Evolutionary conservation across 192 early-diverging fungal genomes (phyloP), one percentile per base, ranked within the genome.

Genomic region (Chytriomyces sp.): DNA sequence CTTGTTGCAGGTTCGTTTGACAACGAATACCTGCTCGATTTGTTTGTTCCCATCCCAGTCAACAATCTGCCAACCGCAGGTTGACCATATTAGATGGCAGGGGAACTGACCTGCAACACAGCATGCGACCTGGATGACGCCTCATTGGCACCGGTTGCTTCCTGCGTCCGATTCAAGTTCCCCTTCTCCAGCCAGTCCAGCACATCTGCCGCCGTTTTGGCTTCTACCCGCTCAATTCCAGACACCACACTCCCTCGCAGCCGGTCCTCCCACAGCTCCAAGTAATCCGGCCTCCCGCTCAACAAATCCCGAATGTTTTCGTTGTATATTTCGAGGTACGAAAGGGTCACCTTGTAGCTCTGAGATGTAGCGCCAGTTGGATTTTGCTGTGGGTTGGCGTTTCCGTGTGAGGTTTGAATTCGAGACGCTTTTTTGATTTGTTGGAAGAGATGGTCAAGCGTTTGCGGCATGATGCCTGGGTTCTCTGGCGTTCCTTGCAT

Each of bases 261-360:
- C 45, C 61, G 57, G 72, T 95, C 95, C 73, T 96, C 94, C 50
- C 93, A 86, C 61, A 96, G 77, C 24, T 92, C 91, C 79, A 96
- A 76, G 24, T 76, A 80, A 23, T 87, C 87, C 0, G 84, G 81
- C 59, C 81, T 75, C 16, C 79, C 81, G 7, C 69, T 79, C 75
- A 94, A 79, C 59, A 83, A 50, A 83, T 94, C 93, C 13, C 90
- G 69, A 26, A 89, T 83, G 46, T 83, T 85, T 75, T 93, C 90
- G 72, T 91, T 89, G 74, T 89, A 89, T 7, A 89, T 84, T 74
- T 89, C 87, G 60, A 89, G 71, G 71, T 89, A 89, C 0, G 83
- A 82, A 1, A 89, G 35, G 9, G 76, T 67, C 8, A 84, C 83
- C 45, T 84, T 79, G 67, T 72, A 85, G 23, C 24, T 65, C 50